These are phyloP conservation scores for Citrus reticulata DNA, from an alignment of 345 rosid species.

Conservation along the genomic window DNA sequence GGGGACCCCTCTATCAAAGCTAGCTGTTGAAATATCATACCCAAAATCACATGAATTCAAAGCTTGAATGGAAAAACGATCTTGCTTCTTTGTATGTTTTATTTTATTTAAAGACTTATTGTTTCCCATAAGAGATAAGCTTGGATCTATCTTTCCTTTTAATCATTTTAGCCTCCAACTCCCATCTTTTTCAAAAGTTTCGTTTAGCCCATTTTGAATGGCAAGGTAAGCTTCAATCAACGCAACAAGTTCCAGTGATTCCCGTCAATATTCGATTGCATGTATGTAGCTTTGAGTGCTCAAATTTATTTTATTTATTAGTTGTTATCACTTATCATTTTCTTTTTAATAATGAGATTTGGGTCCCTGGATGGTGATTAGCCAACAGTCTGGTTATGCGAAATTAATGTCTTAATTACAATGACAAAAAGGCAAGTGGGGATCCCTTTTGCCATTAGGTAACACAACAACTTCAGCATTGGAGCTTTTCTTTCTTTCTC, in stretches of 20 bases:
- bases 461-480: background rate
- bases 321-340: background rate
- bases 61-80: conserved; percentile 17
- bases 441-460: background rate
- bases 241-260: background rate
- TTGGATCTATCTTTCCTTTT: conserved; percentile 19
- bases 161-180: conserved; percentile 15
- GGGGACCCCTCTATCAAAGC: conserved; percentile 34
- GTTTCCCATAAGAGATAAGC: conserved; percentile 26
- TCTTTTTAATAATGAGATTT: background rate
- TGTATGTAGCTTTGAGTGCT: background rate
- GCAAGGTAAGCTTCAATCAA: background rate
- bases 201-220: conserved; percentile 7
- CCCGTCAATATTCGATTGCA: background rate
- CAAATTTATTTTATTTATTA: background rate
- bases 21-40: conserved; percentile 29
- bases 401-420: background rate
- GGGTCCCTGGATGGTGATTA: background rate
- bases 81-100: conserved; percentile 5
- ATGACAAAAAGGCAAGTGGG: background rate
- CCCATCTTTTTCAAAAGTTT: conserved; percentile 30
- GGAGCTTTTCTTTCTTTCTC: background rate
- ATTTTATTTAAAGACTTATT: background rate
- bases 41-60: conserved; percentile 27
- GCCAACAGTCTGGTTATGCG: background rate